These are phyloP conservation scores for Pichia sp. DNA, from an alignment of 1,139 yeast genomes.

Conservation along the genomic window DNA sequence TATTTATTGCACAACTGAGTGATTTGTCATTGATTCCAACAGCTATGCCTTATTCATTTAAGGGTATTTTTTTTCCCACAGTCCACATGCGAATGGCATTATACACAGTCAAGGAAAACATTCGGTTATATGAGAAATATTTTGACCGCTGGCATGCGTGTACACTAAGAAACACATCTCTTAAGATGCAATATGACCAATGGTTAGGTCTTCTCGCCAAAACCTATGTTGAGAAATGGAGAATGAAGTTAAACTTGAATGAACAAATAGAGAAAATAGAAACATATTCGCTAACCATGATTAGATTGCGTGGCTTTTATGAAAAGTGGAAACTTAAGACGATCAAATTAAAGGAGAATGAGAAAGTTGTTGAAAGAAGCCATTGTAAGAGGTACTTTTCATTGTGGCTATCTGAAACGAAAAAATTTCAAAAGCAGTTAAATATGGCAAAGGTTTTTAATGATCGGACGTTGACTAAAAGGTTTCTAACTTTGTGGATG, in stretches of 20 bases:
- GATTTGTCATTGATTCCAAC: conserved; percentile 21
- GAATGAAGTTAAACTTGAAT: neutral
- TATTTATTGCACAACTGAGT: conserved; percentile 16
- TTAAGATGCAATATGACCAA: neutral
- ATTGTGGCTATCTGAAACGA: neutral
- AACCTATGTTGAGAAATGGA: conserved; percentile 9
- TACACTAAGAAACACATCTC: conserved; percentile 6
- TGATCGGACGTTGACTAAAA: neutral
- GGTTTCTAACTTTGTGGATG: conserved; percentile 8
- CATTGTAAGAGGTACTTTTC: neutral
- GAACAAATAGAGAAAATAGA: neutral
- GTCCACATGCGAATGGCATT: conserved; percentile 28
- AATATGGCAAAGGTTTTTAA: neutral
- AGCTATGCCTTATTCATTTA: conserved; percentile 19
- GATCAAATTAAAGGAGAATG: neutral
- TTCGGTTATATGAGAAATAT: conserved; percentile 20
- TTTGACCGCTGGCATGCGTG: conserved; percentile 23
- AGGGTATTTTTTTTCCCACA: conserved; percentile 22
- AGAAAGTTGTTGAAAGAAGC: neutral
- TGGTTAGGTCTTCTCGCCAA: neutral
- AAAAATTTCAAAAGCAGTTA: neutral
- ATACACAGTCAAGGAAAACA: conserved; percentile 19
- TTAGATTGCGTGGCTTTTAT: neutral
- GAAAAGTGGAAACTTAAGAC: neutral
- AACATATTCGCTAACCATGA: neutral